phyloP scores from a whole-genome alignment of 164 flowering plant species.

The Kalanchoe fedtschenkoi region DNA sequence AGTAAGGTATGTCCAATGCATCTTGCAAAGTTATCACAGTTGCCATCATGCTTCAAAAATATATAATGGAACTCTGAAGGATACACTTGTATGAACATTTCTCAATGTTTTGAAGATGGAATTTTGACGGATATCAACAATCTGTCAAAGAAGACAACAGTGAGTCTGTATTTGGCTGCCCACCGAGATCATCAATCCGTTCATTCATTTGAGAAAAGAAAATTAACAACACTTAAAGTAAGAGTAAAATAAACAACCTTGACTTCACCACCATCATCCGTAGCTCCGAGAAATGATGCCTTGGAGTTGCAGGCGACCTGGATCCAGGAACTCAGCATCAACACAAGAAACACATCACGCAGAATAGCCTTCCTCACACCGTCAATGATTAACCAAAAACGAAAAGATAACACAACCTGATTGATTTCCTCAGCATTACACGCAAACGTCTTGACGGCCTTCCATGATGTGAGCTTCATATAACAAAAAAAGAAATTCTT shows the following conservation, averaged over 20 bases:
- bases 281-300: slow-evolving; percentile 80
- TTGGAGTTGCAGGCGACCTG: slow-evolving; percentile 70
- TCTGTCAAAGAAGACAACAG: slow-evolving; percentile 38
- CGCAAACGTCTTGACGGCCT: slow-evolving; percentile 53
- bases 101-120: slow-evolving; percentile 73
- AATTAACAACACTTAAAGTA: background rate
- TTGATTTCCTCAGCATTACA: slow-evolving; percentile 93
- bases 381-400: background rate
- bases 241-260: slow-evolving; percentile 42
- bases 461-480: slow-evolving; percentile 47
- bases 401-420: slow-evolving; percentile 34
- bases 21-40: background rate
- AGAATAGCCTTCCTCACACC: background rate
- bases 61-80: slow-evolving; percentile 23
- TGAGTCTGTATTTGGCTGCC: slow-evolving; percentile 5
- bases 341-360: slow-evolving; percentile 5
- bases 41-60: background rate
- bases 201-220: background rate
- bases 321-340: slow-evolving; percentile 7
- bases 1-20: background rate
- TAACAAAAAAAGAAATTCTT: slow-evolving; percentile 12
- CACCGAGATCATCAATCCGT: background rate
- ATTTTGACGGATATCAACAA: slow-evolving; percentile 58
- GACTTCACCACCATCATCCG: slow-evolving; percentile 86
- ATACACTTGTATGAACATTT: slow-evolving; percentile 83